These are phyloP conservation scores for Aegilops bicornis DNA, from an alignment of 176 grass and related monocot genomes.

Conservation along the genomic window DNA sequence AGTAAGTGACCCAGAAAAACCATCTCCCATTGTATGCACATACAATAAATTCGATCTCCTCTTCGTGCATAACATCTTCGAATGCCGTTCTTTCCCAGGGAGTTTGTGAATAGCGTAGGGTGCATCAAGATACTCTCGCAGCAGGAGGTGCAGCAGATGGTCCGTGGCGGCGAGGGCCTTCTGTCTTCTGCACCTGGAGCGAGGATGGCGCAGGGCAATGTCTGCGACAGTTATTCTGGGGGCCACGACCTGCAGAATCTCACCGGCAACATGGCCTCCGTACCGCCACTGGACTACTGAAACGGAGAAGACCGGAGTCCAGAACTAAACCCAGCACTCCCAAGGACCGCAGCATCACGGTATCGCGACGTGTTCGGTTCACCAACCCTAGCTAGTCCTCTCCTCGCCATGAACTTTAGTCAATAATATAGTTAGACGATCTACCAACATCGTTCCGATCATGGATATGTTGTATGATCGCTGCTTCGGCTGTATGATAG, in stretches of 20 bases:
- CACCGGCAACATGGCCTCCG: slow-evolving; percentile 47
- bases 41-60: neutral
- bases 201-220: slow-evolving; percentile 40
- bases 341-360: neutral
- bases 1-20: slow-evolving; percentile 48
- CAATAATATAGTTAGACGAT: slow-evolving; percentile 51
- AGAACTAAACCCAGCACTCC: neutral
- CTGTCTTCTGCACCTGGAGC: slow-evolving; percentile 46
- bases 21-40: neutral
- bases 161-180: slow-evolving; percentile 46
- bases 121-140: slow-evolving; percentile 91
- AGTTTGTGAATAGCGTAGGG: slow-evolving; percentile 91
- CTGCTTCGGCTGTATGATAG: slow-evolving; percentile 1
- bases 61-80: slow-evolving; percentile 10
- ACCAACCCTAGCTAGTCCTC: neutral
- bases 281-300: slow-evolving; percentile 70
- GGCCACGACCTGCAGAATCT: slow-evolving; percentile 61
- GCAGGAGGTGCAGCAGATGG: slow-evolving; percentile 77
- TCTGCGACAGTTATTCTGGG: slow-evolving; percentile 46
- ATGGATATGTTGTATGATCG: slow-evolving; percentile 33
- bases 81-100: slow-evolving; percentile 42
- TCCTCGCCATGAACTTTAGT: slow-evolving; percentile 24
- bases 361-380: neutral
- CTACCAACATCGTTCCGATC: slow-evolving; percentile 23
- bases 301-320: slow-evolving; percentile 8